These are phyloP conservation scores for Mycena leptocephala DNA, from an alignment of 768 basidiomycete genomes.

Conservation along the genomic window DNA sequence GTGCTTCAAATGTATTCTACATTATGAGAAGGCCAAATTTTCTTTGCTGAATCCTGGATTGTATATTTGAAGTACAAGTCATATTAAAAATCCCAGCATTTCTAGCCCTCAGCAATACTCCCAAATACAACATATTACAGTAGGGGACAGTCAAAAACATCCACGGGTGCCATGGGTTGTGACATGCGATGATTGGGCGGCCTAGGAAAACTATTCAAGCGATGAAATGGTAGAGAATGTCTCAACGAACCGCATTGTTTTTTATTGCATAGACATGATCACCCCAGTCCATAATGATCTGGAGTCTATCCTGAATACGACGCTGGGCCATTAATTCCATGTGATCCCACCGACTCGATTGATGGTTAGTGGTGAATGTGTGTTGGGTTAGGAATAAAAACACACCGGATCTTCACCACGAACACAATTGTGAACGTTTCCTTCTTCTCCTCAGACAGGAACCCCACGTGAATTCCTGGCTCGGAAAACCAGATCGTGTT, in stretches of 20 bases:
- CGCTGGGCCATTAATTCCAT: neutral
- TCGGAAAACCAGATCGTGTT: neutral
- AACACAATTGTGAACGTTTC: neutral
- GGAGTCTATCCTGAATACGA: neutral
- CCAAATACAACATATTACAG: no score
- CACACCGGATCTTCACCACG: constrained; percentile 5
- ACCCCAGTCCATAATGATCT: constrained; percentile 16
- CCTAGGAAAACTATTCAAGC: neutral
- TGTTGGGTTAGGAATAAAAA: neutral
- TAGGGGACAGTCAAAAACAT: no score
- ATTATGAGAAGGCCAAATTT: no score
- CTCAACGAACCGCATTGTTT: neutral
- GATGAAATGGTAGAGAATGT: neutral
- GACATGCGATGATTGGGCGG: neutral
- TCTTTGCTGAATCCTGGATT: no score
- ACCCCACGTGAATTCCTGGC: constrained; percentile 14
- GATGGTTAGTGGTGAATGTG: neutral
- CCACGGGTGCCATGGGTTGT: neutral
- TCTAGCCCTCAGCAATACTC: no score
- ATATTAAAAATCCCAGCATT: no score
- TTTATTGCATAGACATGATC: neutral
- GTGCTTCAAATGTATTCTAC: no score
- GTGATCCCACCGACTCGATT: neutral
- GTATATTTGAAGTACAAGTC: no score
- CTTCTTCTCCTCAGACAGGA: neutral